Evolutionary conservation across 371 early-diverging fungal genomes (phyloP), one percentile per base, ranked within the genome.

Genomic region (Dichotomocladium elegans): DNA sequence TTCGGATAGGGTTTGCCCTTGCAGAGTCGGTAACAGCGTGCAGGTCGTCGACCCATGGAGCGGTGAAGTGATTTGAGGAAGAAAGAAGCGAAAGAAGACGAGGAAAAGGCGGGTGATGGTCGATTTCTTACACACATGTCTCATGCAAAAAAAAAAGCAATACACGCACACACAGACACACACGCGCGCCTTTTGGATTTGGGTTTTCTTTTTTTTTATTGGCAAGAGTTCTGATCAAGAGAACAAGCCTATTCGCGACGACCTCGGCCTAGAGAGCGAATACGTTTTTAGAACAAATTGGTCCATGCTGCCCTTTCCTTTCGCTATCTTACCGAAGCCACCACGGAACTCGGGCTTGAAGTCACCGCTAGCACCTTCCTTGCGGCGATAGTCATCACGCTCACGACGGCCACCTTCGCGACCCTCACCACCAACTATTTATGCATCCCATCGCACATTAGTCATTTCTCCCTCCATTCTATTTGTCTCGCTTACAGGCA

Each of bases 1-100:
- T 99, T 99, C 65, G 99, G 98, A 82, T 99, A 99, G 63, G 99
- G 99, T 91, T 99, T 99, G 93, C 99, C 99, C 84, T 98, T 98
- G 81, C 98, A 95, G 86, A 99, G 99, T 75, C 95, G 90, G 84
- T 97, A 97, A 85, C 97, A 98, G 67, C 96, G 92, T 80, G 97
- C 96, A 62, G 98, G 98, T 92, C 98, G 95, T 59, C 98, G 95
- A 93, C 96, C 98, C 98, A 97, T 95, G 37, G 21, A n/a, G n/a
- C n/a, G n/a, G n/a, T n/a, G n/a, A n/a, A n/a, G n/a, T n/a, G n/a
- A n/a, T n/a, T n/a, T 48, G 35, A 37, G 5, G 14, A 37, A 2
- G 21, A 37, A 3, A 37, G 35, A 37, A 9, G 34, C 12, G n/a
- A 33, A 37, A 12, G 2, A 15, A 37, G 15, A 12, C n/a, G n/a